Percentiles rank a stretch among this genome's conserved stretches.
Evolutionary conservation across 495 filamentous ascomycete genomes (phyloP).

Genomic region (Penicillium angulare): DNA sequence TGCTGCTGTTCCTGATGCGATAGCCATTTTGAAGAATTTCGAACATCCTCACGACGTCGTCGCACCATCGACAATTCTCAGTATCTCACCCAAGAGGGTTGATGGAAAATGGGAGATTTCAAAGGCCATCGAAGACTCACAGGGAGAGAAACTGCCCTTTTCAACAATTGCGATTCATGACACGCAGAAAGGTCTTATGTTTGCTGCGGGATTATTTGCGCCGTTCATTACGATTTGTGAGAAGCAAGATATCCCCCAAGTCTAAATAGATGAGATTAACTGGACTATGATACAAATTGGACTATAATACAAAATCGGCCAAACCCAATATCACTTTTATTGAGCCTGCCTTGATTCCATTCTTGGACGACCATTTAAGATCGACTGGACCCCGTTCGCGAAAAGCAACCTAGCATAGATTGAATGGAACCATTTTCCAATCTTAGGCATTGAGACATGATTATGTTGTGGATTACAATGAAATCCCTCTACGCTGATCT

Average conservation of each 20-base stretch:
- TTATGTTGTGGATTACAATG: too few species aligned
- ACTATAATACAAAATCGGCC: too few species aligned
- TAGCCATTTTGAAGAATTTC: conserved; percentile 8
- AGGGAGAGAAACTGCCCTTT: conserved; percentile 5
- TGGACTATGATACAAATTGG: too few species aligned
- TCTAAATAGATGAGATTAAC: background rate
- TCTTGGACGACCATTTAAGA: too few species aligned
- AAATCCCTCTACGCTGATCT: too few species aligned
- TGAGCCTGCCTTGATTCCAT: too few species aligned
- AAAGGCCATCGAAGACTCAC: conserved; percentile 10
- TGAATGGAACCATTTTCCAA: too few species aligned
- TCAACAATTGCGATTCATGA: conserved; percentile 11
- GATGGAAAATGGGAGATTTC: background rate
- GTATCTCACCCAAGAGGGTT: background rate
- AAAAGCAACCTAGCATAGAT: too few species aligned
- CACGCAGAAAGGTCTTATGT: conserved; percentile 1
- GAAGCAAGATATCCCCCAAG: background rate
- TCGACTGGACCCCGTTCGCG: too few species aligned
- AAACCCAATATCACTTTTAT: too few species aligned
- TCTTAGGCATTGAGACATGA: too few species aligned
- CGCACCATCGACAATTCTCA: conserved; percentile 10
- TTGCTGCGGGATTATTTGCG: conserved; percentile 8
- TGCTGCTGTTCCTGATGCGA: conserved; percentile 25
- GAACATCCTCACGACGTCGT: conserved; percentile 10
- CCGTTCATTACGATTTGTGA: conserved; percentile 12